A percentile compares a stretch with the other conserved stretches of the same genome.
Evolutionary conservation across 805 yeast species (phyloP).

Genomic region (Priceomyces haplophilus): DNA sequence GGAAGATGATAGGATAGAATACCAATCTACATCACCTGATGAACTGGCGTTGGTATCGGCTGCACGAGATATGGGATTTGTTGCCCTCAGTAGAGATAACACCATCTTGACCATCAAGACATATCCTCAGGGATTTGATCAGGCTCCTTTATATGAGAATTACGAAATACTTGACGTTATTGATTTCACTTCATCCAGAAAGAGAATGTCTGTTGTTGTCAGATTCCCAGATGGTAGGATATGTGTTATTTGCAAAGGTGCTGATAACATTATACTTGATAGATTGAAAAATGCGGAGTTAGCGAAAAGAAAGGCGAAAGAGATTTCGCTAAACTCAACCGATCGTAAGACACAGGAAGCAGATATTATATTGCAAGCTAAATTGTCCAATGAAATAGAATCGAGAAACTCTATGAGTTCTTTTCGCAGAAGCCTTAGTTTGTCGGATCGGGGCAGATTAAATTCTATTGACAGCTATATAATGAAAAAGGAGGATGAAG

Average conservation of each 20-base stretch:
- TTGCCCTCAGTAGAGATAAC: constrained; percentile 69
- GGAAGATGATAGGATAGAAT: constrained; percentile 54
- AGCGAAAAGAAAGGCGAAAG: constrained; percentile 64
- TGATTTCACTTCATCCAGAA: constrained; percentile 83
- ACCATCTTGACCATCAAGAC: constrained; percentile 63
- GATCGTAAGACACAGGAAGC: constrained; percentile 78
- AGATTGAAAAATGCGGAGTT: constrained; percentile 55
- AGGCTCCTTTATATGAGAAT: constrained; percentile 58
- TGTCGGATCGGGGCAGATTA: constrained; percentile 13
- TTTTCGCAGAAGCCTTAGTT: constrained; percentile 23
- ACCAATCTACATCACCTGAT: constrained; percentile 96
- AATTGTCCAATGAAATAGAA: constrained; percentile 35
- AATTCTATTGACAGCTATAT: constrained; percentile 52
- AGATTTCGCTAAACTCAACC: constrained; percentile 54
- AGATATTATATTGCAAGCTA: constrained; percentile 60
- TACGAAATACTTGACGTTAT: constrained; percentile 77
- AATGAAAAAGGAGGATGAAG: constrained; percentile 45
- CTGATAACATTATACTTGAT: constrained; percentile 86
- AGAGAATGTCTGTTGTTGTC: constrained; percentile 90
- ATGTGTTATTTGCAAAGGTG: constrained; percentile 88
- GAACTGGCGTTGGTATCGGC: constrained; percentile 92
- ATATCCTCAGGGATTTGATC: constrained; percentile 78
- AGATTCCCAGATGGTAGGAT: constrained; percentile 72
- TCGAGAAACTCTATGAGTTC: constrained; percentile 29
- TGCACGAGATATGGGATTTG: constrained; percentile 91